These are phyloP conservation scores for Maudiozyma saulgeensis DNA, from an alignment of 805 yeast species.

Conservation along the genomic window DNA sequence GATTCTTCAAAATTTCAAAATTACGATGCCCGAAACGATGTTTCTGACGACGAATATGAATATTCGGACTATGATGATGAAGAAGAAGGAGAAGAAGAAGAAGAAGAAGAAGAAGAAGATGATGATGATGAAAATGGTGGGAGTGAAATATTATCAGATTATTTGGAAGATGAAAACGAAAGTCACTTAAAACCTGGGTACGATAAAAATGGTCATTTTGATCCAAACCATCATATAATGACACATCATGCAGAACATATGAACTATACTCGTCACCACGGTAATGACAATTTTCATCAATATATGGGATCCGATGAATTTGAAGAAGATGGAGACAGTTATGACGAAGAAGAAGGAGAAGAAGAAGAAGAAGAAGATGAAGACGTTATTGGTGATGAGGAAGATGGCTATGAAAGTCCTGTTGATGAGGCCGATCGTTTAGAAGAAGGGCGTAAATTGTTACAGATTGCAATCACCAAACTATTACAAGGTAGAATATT, in stretches of 20 bases:
- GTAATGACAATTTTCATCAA: neutral
- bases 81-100: constrained; percentile 14
- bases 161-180: constrained; percentile 19
- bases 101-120: constrained; percentile 15
- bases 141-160: constrained; percentile 21
- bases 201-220: constrained; percentile 2
- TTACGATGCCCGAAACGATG: constrained; percentile 15
- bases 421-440: constrained; percentile 55
- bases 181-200: constrained; percentile 5
- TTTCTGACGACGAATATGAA: constrained; percentile 13
- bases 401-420: constrained; percentile 28
- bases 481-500: constrained; percentile 65
- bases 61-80: constrained; percentile 14
- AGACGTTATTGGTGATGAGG: constrained; percentile 13
- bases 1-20: constrained; percentile 10
- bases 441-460: constrained; percentile 70
- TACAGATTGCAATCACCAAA: constrained; percentile 71
- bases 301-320: neutral
- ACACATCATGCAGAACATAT: constrained; percentile 2
- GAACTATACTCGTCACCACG: neutral
- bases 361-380: constrained; percentile 12
- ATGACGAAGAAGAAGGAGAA: constrained; percentile 8
- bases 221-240: constrained; percentile 5
- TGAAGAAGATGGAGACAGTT: constrained; percentile 8
- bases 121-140: constrained; percentile 10